These are phyloP conservation scores for Astragalus membranaceus DNA, from an alignment of 306 rosid species.

Conservation along the genomic window DNA sequence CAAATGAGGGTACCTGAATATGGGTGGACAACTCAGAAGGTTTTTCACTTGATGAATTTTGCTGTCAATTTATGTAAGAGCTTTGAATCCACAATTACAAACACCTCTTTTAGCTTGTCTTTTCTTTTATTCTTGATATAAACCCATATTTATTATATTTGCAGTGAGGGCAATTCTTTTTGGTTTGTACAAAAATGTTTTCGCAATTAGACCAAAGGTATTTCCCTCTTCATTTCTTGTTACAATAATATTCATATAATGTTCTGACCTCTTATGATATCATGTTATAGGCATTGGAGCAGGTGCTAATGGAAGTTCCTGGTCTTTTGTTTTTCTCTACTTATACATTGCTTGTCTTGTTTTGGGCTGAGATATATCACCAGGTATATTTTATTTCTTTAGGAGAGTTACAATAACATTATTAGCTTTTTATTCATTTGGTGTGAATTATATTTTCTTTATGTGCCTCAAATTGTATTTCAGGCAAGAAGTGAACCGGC, in stretches of 20 bases:
- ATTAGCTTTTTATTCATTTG: not conserved
- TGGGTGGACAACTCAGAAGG: constrained; percentile 83
- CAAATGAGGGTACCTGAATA: constrained; percentile 66
- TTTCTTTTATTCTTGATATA: not conserved
- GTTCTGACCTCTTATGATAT: constrained; percentile 11
- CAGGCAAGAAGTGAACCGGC: constrained; percentile 75
- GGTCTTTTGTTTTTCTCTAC: constrained; percentile 79
- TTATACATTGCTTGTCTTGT: constrained; percentile 63
- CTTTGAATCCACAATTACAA: not conserved
- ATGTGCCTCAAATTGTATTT: constrained; percentile 20
- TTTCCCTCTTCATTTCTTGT: not conserved
- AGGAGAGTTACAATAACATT: not conserved
- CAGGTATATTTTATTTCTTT: constrained; percentile 43
- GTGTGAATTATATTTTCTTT: not conserved
- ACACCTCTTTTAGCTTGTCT: not conserved
- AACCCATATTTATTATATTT: constrained; percentile 6
- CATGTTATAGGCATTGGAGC: constrained; percentile 45
- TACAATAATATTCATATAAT: not conserved
- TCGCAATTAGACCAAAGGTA: constrained; percentile 54
- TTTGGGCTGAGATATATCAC: constrained; percentile 86
- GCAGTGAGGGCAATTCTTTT: constrained; percentile 67
- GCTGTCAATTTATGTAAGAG: constrained; percentile 61
- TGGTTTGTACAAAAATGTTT: constrained; percentile 50
- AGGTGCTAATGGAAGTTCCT: constrained; percentile 73
- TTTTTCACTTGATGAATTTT: constrained; percentile 79